Base-by-base conservation (phyloP, 2,329 filamentous ascomycete species). In the Aulographum hederae region DNA sequence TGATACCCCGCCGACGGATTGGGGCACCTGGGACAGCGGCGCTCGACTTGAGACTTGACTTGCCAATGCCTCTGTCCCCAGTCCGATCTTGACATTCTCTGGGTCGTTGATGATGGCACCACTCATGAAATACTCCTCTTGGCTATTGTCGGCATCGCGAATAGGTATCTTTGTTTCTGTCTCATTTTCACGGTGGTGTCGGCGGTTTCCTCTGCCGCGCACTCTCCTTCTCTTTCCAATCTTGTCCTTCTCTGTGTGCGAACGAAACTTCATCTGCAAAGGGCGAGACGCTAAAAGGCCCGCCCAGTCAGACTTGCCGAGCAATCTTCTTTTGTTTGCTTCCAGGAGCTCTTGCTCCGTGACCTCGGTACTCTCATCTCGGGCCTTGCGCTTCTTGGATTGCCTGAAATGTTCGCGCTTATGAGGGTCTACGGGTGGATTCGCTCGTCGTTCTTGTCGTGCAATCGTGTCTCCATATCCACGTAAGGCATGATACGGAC, bases 231-330 rank as follows among this genome's bases (percentile, higher is more conserved):
- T 25, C 21, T 25, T 25, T 8, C 21, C 21, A 8, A 25, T 25
- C 21, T 25, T n/a, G n/a, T n/a, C 21, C n/a, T 25, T 25, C 8
- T 25, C 21, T 8, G 8, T 25, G 8, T n/a, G 21, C n/a, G 8
- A n/a, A 8, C 21, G 21, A 25, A 8, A n/a, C 8, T 25, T 25
- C 39, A 53, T 43, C n/a, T 39, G 37, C 15, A 49, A 34, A 19
- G 49, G 46, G 29, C 39, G 44, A 6, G 46, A 46, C 8, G 41
- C 37, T 17, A 37, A 38, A 6, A 53, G 37, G 3, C 51, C 51
- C 14, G 44, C 43, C 52, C 52, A 56, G 28, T 55, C 49, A 19
- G 31, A 37, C 32, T 44, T 45, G 27, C 37, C 38, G 14, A 56
- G 36, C 11, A 54, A 41, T 23, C 43, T 40, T 31, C 39, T 43